phyloP scores from a whole-genome alignment of 2,329 filamentous ascomycete genomes.

The Ophiostoma populinum region DNA sequence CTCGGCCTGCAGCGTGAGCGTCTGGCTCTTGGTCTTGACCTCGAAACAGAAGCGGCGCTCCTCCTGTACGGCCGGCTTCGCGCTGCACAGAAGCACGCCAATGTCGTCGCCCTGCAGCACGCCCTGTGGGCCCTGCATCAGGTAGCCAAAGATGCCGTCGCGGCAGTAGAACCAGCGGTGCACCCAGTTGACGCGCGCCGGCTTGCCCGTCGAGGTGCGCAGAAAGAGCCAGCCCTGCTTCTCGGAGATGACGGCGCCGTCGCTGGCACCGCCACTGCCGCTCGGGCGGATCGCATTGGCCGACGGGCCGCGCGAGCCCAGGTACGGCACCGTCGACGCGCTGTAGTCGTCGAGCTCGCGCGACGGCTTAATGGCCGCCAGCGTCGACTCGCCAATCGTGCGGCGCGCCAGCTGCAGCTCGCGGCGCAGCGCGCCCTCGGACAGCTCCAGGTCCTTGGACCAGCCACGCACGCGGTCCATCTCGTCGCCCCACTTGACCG shows the following conservation, averaged over 20 bases:
- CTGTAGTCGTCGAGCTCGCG: slow-evolving; percentile 89
- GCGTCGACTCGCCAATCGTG: slow-evolving; percentile 64
- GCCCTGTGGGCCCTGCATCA: slow-evolving; percentile 67
- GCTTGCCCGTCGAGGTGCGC: slow-evolving; percentile 68
- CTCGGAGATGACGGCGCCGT: slow-evolving; percentile 40
- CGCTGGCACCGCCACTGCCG: slow-evolving; percentile 24
- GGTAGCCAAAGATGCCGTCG: slow-evolving; percentile 88
- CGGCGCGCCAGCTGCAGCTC: slow-evolving; percentile 66
- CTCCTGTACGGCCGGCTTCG: slow-evolving; percentile 78
- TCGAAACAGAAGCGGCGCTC: slow-evolving; percentile 95
- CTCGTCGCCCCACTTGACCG: slow-evolving; percentile 54
- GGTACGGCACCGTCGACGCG: slow-evolving; percentile 72
- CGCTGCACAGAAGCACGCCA: slow-evolving; percentile 82
- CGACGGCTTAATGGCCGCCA: slow-evolving; percentile 58
- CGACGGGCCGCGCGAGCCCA: slow-evolving; percentile 49
- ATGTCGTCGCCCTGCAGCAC: slow-evolving; percentile 95
- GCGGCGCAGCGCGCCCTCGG: slow-evolving; percentile 66
- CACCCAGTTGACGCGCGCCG: slow-evolving; percentile 76
- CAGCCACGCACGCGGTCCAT: slow-evolving; percentile 87
- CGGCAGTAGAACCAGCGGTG: slow-evolving; percentile 92
- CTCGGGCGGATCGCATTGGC: slow-evolving; percentile 37
- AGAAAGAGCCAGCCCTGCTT: slow-evolving; percentile 94
- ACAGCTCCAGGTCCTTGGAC: slow-evolving; percentile 83
- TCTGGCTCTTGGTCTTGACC: slow-evolving; percentile 92
- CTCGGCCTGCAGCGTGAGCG: slow-evolving; percentile 78